phyloP scores from a whole-genome alignment of 768 basidiomycete species.

The Suillus weaverae region DNA sequence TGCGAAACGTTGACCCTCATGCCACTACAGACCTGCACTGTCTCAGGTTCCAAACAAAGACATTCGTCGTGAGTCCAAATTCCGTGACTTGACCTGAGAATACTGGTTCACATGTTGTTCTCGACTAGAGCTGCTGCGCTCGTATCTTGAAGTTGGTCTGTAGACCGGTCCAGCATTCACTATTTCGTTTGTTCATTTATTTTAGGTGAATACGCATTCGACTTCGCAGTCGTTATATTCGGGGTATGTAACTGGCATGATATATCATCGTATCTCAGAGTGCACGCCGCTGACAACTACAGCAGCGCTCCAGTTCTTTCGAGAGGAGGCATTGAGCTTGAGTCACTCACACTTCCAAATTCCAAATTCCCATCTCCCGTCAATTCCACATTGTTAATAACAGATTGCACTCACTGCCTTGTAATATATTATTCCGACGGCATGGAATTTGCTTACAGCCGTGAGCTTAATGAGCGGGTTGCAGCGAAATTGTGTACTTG shows the following conservation, averaged over 20 bases:
- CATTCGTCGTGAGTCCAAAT: conserved; percentile 64
- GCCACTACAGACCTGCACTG: conserved; percentile 60
- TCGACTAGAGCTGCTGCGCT: conserved; percentile 60
- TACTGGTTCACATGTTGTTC: conserved; percentile 3
- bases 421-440: not conserved
- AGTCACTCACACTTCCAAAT: not conserved
- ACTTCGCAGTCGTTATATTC: conserved; percentile 81
- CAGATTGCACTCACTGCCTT: conserved; percentile 1
- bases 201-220: conserved; percentile 81
- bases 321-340: conserved; percentile 44
- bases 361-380: not conserved
- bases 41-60: conserved; percentile 85
- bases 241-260: conserved; percentile 50
- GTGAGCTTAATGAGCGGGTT: not conserved
- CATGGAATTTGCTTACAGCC: not conserved
- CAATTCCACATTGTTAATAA: conserved; percentile 5
- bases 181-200: not conserved
- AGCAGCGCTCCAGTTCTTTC: conserved; percentile 71
- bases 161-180: conserved; percentile 5
- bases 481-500: not conserved
- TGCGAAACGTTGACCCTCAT: not conserved
- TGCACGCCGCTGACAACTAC: conserved; percentile 5
- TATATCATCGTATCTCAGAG: conserved; percentile 2
- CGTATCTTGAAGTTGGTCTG: conserved; percentile 81
- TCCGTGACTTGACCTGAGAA: not conserved